These are phyloP conservation scores for Penicillium sp. DNA, from an alignment of 2,329 filamentous ascomycete species.

Conservation along the genomic window DNA sequence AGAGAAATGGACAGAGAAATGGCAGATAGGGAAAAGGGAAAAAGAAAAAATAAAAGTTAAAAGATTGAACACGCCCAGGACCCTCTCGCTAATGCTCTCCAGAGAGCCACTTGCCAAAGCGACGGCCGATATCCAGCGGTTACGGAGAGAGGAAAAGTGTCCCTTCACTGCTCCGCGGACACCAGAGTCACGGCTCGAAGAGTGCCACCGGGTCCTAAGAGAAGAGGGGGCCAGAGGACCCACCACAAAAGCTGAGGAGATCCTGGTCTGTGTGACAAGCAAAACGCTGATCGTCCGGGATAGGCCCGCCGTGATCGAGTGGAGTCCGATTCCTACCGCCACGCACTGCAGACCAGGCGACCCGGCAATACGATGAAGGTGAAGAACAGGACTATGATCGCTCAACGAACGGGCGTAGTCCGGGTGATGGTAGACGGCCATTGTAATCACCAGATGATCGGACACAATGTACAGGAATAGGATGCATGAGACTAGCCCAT, in stretches of 20 bases:
- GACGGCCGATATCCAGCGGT: too few relatives aligned
- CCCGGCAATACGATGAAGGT: too few relatives aligned
- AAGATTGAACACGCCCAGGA: constrained; percentile 3
- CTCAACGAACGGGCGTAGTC: too few relatives aligned
- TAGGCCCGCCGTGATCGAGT: constrained; percentile 14
- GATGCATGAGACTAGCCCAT: neutral
- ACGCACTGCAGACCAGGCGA: constrained; percentile 7
- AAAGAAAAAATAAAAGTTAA: constrained; percentile 19
- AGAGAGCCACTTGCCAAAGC: too few relatives aligned
- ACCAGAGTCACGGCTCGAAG: too few relatives aligned
- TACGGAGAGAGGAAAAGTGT: too few relatives aligned
- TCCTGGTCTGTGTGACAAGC: constrained; percentile 23
- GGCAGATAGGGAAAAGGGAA: constrained; percentile 3
- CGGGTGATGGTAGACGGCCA: too few relatives aligned
- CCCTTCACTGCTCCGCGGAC: too few relatives aligned
- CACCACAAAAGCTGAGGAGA: constrained; percentile 17
- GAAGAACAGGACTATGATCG: too few relatives aligned
- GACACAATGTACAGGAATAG: neutral
- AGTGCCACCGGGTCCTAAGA: neutral
- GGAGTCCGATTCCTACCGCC: constrained; percentile 9
- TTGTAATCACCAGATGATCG: neutral
- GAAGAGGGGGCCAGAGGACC: constrained; percentile 18
- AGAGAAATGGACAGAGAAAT: neutral
- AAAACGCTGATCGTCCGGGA: constrained; percentile 19
- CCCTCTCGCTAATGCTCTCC: neutral